Percentiles rank a stretch among this genome's conserved stretches.
Conservation (phyloP, 2,329 filamentous ascomycete species). For the Biscogniauxia marginata region DNA sequence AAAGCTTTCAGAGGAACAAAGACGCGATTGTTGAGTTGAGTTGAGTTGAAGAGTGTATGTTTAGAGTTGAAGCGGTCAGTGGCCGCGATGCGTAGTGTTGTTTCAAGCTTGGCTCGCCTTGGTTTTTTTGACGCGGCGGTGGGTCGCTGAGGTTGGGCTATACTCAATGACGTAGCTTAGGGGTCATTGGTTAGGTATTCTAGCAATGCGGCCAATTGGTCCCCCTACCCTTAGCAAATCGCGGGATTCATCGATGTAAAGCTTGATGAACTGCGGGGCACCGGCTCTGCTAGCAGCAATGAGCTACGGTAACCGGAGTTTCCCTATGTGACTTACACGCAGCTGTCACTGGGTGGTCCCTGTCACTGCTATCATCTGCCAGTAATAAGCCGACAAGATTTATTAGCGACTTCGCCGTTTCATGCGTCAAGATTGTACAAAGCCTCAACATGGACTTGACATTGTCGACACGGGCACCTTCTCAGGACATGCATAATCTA, state of each 20-base stretch:
- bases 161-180: slow-evolving; percentile 9
- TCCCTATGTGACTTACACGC: too few species aligned
- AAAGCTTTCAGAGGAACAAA: too few species aligned
- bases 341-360: too few species aligned
- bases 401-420: too few species aligned
- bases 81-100: neutral
- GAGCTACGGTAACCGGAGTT: too few species aligned
- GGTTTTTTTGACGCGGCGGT: neutral
- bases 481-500: too few species aligned
- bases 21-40: neutral
- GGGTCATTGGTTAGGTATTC: neutral
- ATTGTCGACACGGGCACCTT: too few species aligned
- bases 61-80: neutral
- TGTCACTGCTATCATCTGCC: too few species aligned
- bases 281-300: neutral
- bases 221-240: neutral
- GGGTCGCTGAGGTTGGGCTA: neutral
- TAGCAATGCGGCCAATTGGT: neutral
- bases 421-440: too few species aligned
- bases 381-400: too few species aligned
- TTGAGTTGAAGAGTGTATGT: neutral
- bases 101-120: neutral
- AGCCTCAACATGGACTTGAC: too few species aligned
- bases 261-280: neutral
- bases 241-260: neutral